Base-by-base conservation (phyloP, 495 filamentous ascomycete species). In the Entonaema liquescens region DNA sequence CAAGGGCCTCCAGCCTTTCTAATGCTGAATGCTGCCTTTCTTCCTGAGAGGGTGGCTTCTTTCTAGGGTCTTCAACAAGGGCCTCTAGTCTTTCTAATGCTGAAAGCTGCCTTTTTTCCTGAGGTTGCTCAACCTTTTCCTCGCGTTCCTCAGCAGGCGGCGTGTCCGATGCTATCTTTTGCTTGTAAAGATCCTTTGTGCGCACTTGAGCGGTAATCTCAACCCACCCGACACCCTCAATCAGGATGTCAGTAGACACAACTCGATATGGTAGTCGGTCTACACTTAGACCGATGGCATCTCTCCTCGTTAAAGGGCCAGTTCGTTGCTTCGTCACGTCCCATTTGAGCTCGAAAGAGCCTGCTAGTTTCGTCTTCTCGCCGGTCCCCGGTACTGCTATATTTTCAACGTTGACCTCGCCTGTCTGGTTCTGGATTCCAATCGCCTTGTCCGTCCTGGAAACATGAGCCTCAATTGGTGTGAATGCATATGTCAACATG, bases 171-270 rank as follows among this genome's bases (percentile, higher is more conserved):
- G 33, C 52, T 56, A 58, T 40, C 53, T 47, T 65, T 19, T 63
- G 52, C 49, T 35, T 21, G 21, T 64, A 77, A 55, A 86, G 65
- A 26, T 79, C 73, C 71, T 70, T 87, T 25, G 84, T 86, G 23
- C 94, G 88, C 7, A 95, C 85, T 78, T 98, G 94, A 13, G 90
- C 89, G 5, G 87, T 90, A 19, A 99, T 78, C 77, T 99, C 95
- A 7, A 99, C 85, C 95, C 96, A 99, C 2, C 95, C 95, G 42
- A 89, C 89, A 19, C 95, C 92, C 71, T 97, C 93, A 36, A 99
- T 89, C 7, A 99, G 81, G 38, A 99, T 88, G 76, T 99, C 95
- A 0, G 90, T 85, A 5, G 89, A 85, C 59, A 94, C 82, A 3
- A 98, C 88, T 9, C 83, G 85, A 76, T 95, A 99, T 2, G 94